These are phyloP conservation scores for Bipolaris victoriae DNA, from an alignment of 2,329 filamentous ascomycete genomes.

Conservation along the genomic window DNA sequence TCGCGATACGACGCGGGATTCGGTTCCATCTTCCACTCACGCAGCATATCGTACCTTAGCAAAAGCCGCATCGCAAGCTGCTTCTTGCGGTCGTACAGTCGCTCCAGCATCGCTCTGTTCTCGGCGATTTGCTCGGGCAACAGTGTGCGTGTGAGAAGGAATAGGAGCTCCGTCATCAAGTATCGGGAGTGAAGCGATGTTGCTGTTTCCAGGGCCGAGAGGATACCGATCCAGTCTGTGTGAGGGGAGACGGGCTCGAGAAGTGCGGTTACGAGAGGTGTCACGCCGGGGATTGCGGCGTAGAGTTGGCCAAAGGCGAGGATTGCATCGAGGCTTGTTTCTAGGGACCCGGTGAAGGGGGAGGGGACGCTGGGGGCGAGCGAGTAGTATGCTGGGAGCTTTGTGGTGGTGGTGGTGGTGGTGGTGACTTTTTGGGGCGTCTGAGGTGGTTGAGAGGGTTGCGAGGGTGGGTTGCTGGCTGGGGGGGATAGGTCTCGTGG, in stretches of 20 bases:
- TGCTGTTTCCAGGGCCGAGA: no score
- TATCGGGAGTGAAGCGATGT: not conserved
- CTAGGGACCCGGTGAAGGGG: constrained; percentile 32
- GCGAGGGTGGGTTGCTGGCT: not conserved
- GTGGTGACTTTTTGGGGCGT: not conserved
- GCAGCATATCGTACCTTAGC: constrained; percentile 39
- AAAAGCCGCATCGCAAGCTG: constrained; percentile 24
- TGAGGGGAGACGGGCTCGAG: constrained; percentile 5
- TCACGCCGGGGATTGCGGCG: not conserved
- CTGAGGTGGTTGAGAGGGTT: not conserved
- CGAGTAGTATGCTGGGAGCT: constrained; percentile 15
- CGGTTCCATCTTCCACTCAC: constrained; percentile 25
- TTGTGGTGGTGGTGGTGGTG: not conserved
- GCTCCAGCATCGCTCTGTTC: constrained; percentile 27
- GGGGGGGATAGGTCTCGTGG: not conserved
- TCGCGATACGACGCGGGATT: not conserved
- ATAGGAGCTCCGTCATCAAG: constrained; percentile 29
- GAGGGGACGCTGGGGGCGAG: constrained; percentile 30
- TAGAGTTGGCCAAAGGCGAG: constrained; percentile 16
- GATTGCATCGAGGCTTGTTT: constrained; percentile 31
- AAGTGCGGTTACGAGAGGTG: constrained; percentile 13
- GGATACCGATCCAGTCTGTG: constrained; percentile 21
- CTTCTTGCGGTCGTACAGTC: constrained; percentile 30
- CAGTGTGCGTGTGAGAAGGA: constrained; percentile 33
- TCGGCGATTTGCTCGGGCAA: constrained; percentile 36